Percentiles rank a stretch among this genome's conserved stretches.
phyloP scores from a whole-genome alignment of 2,329 filamentous ascomycete species.

The Colletotrichum gloeosporioides region DNA sequence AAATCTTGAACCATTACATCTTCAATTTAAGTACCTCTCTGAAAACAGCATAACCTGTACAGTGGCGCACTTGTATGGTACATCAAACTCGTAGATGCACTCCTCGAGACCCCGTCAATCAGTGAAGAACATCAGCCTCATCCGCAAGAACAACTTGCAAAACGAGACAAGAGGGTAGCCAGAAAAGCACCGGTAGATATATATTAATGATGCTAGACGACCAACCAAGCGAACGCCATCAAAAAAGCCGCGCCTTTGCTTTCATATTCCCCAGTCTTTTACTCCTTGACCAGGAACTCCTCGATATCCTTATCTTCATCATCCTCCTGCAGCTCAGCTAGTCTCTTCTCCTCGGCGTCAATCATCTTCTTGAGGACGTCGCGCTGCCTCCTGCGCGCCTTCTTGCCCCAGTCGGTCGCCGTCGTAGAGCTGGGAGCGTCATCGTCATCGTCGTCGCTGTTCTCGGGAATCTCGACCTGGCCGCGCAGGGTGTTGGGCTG shows the following conservation, averaged over 20 bases:
- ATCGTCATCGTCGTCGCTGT: constrained; percentile 56
- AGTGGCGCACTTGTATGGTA: background rate
- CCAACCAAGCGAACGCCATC: background rate
- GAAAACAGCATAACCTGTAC: rapidly evolving
- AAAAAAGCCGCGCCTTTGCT: background rate
- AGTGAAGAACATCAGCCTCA: background rate
- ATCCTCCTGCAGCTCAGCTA: constrained; percentile 61
- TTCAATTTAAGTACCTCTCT: background rate
- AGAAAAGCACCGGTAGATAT: background rate
- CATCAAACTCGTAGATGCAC: background rate
- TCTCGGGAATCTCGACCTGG: constrained; percentile 56
- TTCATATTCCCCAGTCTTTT: background rate
- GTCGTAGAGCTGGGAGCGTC: constrained; percentile 51
- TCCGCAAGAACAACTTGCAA: background rate
- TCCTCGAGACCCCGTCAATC: background rate
- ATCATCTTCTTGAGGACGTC: constrained; percentile 69
- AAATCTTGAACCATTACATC: rapidly evolving
- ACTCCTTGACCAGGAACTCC: constrained; percentile 60
- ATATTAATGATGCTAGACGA: background rate
- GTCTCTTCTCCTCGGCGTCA: constrained; percentile 64
- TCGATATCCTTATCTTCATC: constrained; percentile 78
- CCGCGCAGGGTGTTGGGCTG: constrained; percentile 70
- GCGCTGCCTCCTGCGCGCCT: constrained; percentile 72
- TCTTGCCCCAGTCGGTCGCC: constrained; percentile 70
- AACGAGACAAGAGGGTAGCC: background rate